phyloP scores from a whole-genome alignment of 345 rosid species.

The Citrus australasica region DNA sequence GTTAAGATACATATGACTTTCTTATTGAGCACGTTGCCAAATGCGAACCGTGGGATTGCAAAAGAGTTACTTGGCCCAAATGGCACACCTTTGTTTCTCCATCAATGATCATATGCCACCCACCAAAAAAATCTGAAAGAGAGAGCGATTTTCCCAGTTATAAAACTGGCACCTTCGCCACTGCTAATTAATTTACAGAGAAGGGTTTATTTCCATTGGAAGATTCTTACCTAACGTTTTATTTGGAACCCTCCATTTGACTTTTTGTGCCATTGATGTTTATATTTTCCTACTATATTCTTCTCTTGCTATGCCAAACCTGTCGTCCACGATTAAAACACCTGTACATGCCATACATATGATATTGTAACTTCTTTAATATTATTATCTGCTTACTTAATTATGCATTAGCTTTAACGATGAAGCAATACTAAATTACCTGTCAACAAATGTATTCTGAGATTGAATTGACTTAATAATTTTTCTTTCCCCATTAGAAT shows the following conservation, averaged over 20 bases:
- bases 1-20: too few species aligned
- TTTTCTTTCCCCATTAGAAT: too few species aligned
- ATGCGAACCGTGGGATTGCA: too few species aligned
- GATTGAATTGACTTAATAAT: too few species aligned
- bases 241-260: background rate
- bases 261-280: background rate
- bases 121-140: background rate
- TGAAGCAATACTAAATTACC: background rate
- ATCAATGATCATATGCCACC: background rate
- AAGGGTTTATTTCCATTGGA: background rate
- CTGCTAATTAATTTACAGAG: background rate
- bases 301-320: background rate
- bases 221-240: background rate
- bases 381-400: too few species aligned
- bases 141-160: background rate
- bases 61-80: too few species aligned
- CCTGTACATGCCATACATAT: background rate
- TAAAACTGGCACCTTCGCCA: background rate
- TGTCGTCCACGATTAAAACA: background rate
- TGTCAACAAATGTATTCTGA: background rate
- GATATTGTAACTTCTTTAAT: too few species aligned
- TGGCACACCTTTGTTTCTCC: background rate
- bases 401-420: background rate
- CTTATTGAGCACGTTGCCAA: too few species aligned
- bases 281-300: background rate